A percentile compares a stretch with the other conserved stretches of the same genome.
Conservation (phyloP, 164 flowering plant genomes). For the Vitis rotundifolia region DNA sequence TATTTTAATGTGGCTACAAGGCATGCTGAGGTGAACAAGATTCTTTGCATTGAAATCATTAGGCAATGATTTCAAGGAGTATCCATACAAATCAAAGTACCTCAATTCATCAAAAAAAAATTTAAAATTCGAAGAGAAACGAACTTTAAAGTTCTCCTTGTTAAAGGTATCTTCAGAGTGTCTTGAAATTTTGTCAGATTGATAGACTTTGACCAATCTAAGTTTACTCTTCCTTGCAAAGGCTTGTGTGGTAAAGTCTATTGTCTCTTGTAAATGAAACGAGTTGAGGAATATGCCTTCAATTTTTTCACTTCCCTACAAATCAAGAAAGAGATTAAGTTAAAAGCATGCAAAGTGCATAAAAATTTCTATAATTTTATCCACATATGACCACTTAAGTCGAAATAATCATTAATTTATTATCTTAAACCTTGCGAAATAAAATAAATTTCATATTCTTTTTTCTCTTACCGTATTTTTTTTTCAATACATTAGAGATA, state of each 20-base stretch:
- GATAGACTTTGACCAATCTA: constrained; percentile 3
- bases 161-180: too few species aligned
- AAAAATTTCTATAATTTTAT: too few species aligned
- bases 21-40: constrained; percentile 17
- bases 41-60: constrained; percentile 1
- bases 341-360: too few species aligned
- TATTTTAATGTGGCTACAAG: constrained; percentile 9
- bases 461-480: not conserved
- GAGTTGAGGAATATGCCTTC: constrained; percentile 2
- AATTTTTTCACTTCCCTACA: constrained; percentile 6
- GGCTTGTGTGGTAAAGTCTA: not conserved
- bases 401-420: too few species aligned
- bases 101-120: not conserved
- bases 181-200: too few species aligned
- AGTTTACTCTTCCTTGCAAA: not conserved
- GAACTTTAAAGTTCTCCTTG: not conserved
- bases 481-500: not conserved
- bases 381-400: too few species aligned
- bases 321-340: not conserved
- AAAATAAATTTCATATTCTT: too few species aligned
- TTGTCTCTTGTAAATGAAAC: not conserved
- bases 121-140: not conserved
- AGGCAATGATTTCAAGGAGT: constrained; percentile 1
- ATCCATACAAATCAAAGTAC: not conserved
- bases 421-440: too few species aligned